phyloP scores from a whole-genome alignment of 1,284 basidiomycete species.

The Apiotrichum veenhuisii region DNA sequence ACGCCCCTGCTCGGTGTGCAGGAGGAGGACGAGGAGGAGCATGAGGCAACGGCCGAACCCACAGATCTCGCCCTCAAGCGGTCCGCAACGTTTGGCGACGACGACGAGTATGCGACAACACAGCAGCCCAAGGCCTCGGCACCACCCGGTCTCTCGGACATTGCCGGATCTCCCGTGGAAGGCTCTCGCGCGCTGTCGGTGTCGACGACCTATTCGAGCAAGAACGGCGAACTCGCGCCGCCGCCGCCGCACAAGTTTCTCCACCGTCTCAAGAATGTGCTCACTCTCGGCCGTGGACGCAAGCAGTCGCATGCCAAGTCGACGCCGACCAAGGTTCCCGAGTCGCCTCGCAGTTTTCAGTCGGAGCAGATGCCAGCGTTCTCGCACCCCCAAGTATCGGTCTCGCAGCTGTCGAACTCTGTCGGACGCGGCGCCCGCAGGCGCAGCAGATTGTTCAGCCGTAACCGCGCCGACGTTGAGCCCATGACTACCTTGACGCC shows the following conservation, averaged over 20 bases:
- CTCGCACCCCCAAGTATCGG: neutral
- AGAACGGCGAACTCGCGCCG: neutral
- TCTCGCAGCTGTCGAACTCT: conserved; percentile 2
- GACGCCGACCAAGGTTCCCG: neutral
- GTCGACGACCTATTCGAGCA: neutral
- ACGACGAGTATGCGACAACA: conserved; percentile 10
- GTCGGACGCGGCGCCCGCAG: conserved; percentile 9
- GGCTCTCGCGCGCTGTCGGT: conserved; percentile 1
- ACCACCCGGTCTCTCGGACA: conserved; percentile 6
- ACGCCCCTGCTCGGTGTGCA: conserved; percentile 15
- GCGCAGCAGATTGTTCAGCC: conserved; percentile 10
- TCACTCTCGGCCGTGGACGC: conserved; percentile 4
- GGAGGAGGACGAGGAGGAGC: conserved; percentile 22
- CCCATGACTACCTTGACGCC: neutral
- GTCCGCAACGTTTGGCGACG: conserved; percentile 20
- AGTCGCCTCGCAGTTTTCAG: conserved; percentile 15
- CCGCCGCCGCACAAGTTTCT: conserved; percentile 7
- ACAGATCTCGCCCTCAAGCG: conserved; percentile 14
- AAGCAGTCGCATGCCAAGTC: neutral
- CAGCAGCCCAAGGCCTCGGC: conserved; percentile 7
- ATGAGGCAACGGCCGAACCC: neutral
- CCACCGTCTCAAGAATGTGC: conserved; percentile 14
- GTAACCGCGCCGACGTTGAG: neutral
- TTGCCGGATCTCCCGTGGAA: conserved; percentile 14
- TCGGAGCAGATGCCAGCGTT: conserved; percentile 9